phyloP scores from a whole-genome alignment of 2,329 filamentous ascomycete species.

The Hysterium pulicare region DNA sequence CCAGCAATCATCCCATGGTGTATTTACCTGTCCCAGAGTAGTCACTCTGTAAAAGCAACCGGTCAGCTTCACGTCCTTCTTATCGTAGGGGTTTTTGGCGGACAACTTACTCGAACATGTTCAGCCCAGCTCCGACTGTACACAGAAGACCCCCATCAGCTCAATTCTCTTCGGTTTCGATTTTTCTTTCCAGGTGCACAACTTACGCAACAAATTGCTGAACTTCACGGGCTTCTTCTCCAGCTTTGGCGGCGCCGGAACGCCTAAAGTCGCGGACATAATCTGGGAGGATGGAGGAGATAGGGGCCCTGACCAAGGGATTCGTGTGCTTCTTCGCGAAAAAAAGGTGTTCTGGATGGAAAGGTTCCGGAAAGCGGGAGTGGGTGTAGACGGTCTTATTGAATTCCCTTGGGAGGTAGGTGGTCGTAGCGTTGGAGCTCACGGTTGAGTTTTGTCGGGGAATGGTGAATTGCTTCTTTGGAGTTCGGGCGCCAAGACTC shows the following conservation, averaged over 20 bases:
- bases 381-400: conserved; percentile 16
- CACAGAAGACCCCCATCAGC: conserved; percentile 24
- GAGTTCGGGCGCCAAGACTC: conserved; percentile 4
- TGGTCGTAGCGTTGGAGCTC: conserved; percentile 10
- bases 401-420: conserved; percentile 24
- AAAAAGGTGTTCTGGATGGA: conserved; percentile 14
- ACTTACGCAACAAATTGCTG: conserved; percentile 84
- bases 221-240: conserved; percentile 99
- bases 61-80: conserved; percentile 12
- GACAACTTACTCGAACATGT: conserved; percentile 77
- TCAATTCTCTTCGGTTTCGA: conserved; percentile 1
- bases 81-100: neutral
- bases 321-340: conserved; percentile 78
- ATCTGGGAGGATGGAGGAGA: conserved; percentile 48
- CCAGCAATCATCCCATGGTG: neutral
- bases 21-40: conserved; percentile 61
- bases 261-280: conserved; percentile 51
- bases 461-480: conserved; percentile 12
- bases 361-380: conserved; percentile 15
- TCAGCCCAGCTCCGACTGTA: conserved; percentile 79
- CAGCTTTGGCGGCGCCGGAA: conserved; percentile 57
- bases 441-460: conserved; percentile 8
- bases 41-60: conserved; percentile 52
- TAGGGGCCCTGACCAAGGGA: conserved; percentile 98
- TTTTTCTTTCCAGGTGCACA: neutral